Base-by-base conservation (phyloP, 2,329 filamentous ascomycete species). In the Fusarium luffae region DNA sequence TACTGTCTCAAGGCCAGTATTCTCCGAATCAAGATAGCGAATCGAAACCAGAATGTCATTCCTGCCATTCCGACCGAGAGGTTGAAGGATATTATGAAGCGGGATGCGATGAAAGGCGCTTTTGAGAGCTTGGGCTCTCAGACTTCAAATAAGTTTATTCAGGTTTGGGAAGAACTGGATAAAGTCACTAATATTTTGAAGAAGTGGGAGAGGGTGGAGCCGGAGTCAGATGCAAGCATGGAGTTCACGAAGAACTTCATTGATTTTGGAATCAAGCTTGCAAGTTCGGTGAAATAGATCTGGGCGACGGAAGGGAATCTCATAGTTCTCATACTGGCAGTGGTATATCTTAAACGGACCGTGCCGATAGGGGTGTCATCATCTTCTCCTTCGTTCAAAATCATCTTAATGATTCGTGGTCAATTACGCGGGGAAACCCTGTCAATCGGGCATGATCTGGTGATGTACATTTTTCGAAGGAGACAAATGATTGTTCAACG, bases 1-100 rank as follows among this genome's bases (percentile, higher is more conserved):
- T 58, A 52, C 7, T 58, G 40, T 12, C 9, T 58, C 14, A 58
- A 52, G 28, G 28, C 55, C 8, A 52, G 55, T 4, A 58, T 58
- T 34, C 47, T 58, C 1, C 18, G 12, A 2, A 13, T 52, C 4
- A 52, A 52, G 18, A 58, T 18, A 3, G 47, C 55, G 18, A 58
- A 58, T 2, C 47, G 18, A 7, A 43, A 50, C 4, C n/a, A 40
- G 27, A 27, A 9, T 25, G 19, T 27, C 1, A 57, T 57, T 3
- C 6, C 5, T 32, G n/a, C 54, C 2, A 57, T 57, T 32, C 54
- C 54, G 1, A 56, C 6, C 10, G 54, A 10, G 30, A 21, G 5
- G 7, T 21, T 7, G 42, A 55, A 23, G 18, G 30, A 32, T 8
- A 32, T 55, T 4, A 21, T 28, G 6, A 47, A 55, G 12, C 30